These are phyloP conservation scores for Nemania serpens DNA, from an alignment of 2,329 filamentous ascomycete species.

Conservation along the genomic window DNA sequence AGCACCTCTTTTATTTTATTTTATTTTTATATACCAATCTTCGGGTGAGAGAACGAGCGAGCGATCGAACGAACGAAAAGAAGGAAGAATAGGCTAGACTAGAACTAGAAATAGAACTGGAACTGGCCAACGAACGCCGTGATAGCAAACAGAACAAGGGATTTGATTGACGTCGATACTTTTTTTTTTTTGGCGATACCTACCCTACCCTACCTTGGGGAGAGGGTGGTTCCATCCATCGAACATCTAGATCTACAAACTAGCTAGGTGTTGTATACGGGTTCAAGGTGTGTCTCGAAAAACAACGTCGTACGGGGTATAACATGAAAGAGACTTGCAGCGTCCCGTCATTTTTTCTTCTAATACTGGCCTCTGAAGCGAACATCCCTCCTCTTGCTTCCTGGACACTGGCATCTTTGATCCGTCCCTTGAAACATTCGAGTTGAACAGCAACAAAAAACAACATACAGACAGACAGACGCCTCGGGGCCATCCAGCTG, in stretches of 20 bases:
- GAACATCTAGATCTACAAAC: slow-evolving; percentile 1
- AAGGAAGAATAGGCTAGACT: too few species aligned
- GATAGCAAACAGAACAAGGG: slow-evolving; percentile 15
- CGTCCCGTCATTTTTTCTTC: slow-evolving; percentile 35
- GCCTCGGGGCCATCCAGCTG: slow-evolving; percentile 36
- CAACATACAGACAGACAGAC: too few species aligned
- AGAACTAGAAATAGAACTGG: background rate
- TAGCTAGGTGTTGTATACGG: slow-evolving; percentile 23
- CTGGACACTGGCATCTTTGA: slow-evolving; percentile 41
- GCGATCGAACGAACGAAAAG: too few species aligned
- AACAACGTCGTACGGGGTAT: slow-evolving; percentile 42
- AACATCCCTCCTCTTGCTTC: slow-evolving; percentile 29
- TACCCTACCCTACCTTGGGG: too few species aligned
- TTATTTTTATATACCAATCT: background rate
- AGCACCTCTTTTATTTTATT: slow-evolving; percentile 26
- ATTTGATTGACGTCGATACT: slow-evolving; percentile 7
- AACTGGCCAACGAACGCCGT: background rate
- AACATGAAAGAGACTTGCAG: slow-evolving; percentile 43
- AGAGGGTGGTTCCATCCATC: background rate
- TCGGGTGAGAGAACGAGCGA: background rate
- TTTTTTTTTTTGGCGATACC: slow-evolving; percentile 17
- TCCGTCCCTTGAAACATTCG: slow-evolving; percentile 42
- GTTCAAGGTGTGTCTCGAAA: slow-evolving; percentile 33
- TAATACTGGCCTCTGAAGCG: slow-evolving; percentile 26
- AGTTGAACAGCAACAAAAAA: slow-evolving; percentile 41